Evolutionary conservation across 176 grass and related monocot genomes (phyloP), one percentile per base, ranked within the genome.

Genomic region (Raddia distichophylla): DNA sequence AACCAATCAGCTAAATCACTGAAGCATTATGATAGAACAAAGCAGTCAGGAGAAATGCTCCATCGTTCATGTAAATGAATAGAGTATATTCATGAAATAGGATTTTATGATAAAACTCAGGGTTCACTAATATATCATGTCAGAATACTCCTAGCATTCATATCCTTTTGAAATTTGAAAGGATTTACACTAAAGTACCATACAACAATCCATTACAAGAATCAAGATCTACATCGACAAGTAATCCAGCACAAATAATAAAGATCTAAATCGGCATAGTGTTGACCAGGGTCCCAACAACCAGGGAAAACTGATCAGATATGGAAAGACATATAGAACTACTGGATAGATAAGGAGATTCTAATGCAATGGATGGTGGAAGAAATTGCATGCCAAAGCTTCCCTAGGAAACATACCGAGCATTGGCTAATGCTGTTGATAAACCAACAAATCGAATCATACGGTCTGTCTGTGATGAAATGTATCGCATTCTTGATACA

Each of bases 401-500:
- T 71, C 59, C 33, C 52, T 63, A 56, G 8, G 5, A 66, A 80
- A 86, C 86, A 54, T 80, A 91, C 88, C 90, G 51, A 37, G 95
- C 95, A 98, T 98, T 98, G 69, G 95, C 92, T 86, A 98, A 87
- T 84, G 95, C 95, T 71, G 95, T 98, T 69, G 95, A 98, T 75
- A 98, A 94, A 79, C 92, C 92, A 71, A 98, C 90, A 93, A 98
- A 95, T 7, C 92, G 90, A 91, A 98, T 90, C 59, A 86, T 84
- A 54, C 88, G 90, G 16, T 94, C 86, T 48, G 95, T 98, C 70
- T 95, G 92, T 65, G 92, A 98, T 37, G 95, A 98, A 80, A 98
- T 98, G 63, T 98, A 98, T 88, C 95, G 86, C 92, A 98, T 98
- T 87, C 95, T 95, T 69, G 95, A 98, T 80, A 98, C 92, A 67